phyloP scores from a whole-genome alignment of 2,329 filamentous ascomycete species.

The Fusarium cicatricum region DNA sequence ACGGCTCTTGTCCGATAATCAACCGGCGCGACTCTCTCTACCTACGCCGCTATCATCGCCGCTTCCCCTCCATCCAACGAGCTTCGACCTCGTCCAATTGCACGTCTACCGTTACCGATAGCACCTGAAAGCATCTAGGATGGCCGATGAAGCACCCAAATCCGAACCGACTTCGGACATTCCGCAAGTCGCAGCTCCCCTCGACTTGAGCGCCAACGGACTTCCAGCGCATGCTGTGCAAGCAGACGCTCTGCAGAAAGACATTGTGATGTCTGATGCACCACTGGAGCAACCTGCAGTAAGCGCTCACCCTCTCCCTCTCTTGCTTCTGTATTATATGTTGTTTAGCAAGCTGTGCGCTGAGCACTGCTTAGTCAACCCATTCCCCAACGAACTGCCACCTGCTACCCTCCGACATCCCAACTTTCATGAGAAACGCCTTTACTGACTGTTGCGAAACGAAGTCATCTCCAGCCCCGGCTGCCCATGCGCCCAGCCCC shows the following conservation, averaged over 20 bases:
- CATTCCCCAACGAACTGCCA: not conserved
- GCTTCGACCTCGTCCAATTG: constrained; percentile 14
- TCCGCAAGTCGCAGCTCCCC: constrained; percentile 30
- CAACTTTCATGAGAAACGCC: not conserved
- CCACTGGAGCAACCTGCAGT: constrained; percentile 53
- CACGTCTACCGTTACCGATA: not conserved
- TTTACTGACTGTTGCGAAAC: constrained; percentile 18
- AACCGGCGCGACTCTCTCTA: constrained; percentile 34
- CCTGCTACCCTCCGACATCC: not conserved
- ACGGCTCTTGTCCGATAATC: constrained; percentile 30
- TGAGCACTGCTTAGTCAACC: not conserved
- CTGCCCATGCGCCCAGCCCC: constrained; percentile 51
- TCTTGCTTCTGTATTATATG: not conserved
- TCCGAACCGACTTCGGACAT: constrained; percentile 30
- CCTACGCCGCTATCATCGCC: not conserved
- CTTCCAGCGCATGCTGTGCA: constrained; percentile 27
- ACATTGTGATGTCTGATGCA: constrained; percentile 56
- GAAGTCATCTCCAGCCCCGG: constrained; percentile 52
- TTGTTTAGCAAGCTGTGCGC: not conserved
- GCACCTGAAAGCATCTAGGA: constrained; percentile 22
- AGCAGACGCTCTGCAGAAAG: constrained; percentile 44
- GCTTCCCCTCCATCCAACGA: not conserved
- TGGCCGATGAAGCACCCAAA: constrained; percentile 44
- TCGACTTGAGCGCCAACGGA: constrained; percentile 34
- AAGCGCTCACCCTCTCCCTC: constrained; percentile 27